Percentiles rank a stretch among this genome's conserved stretches.
Conservation (phyloP, 2,329 filamentous ascomycete genomes). For the Trichoderma koningii region DNA sequence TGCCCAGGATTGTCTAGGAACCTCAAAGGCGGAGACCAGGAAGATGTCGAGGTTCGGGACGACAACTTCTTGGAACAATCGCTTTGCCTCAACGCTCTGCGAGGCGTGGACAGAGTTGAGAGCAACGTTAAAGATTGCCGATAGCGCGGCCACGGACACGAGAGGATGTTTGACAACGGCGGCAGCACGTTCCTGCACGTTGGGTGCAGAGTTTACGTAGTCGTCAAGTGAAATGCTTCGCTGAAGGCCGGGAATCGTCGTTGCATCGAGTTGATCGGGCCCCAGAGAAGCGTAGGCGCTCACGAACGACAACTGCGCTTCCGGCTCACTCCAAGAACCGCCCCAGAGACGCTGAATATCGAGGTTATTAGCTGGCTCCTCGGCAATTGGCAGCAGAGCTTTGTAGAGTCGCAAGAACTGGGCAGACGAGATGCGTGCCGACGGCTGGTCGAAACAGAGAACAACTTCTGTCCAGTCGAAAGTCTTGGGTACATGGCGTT, state of each 20-base stretch:
- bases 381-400: conserved; percentile 72
- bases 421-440: conserved; percentile 70
- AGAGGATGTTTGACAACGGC: conserved; percentile 80
- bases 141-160: conserved; percentile 82
- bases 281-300: conserved; percentile 79
- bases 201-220: conserved; percentile 52
- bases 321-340: conserved; percentile 80
- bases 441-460: conserved; percentile 76
- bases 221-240: conserved; percentile 70
- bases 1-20: conserved; percentile 73
- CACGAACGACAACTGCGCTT: conserved; percentile 92
- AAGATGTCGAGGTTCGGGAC: conserved; percentile 77
- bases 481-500: conserved; percentile 62
- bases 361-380: conserved; percentile 53
- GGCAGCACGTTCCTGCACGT: conserved; percentile 55
- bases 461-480: conserved; percentile 75
- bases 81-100: conserved; percentile 63
- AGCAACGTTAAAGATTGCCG: conserved; percentile 66
- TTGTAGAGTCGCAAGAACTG: conserved; percentile 84
- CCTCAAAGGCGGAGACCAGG: conserved; percentile 74
- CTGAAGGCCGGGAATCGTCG: conserved; percentile 78
- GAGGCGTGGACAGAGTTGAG: conserved; percentile 63
- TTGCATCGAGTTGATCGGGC: conserved; percentile 76
- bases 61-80: conserved; percentile 67
- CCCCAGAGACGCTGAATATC: conserved; percentile 92